phyloP scores from a whole-genome alignment of 176 grass and related monocot genomes.

The Rhynchospora tenuis region DNA sequence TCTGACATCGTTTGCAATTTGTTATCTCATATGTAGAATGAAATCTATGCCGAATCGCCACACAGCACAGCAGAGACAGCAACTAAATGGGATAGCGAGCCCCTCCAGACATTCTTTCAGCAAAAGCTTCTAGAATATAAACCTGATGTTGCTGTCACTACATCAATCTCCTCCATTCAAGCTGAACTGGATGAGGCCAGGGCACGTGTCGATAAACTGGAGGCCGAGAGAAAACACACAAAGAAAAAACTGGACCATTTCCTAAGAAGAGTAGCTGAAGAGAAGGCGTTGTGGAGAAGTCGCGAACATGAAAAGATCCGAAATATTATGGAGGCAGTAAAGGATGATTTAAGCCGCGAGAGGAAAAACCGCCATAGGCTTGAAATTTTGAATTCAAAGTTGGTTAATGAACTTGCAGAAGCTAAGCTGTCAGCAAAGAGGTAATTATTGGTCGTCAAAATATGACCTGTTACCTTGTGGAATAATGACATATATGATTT shows the following conservation, averaged over 20 bases:
- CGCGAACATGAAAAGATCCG: slow-evolving; percentile 54
- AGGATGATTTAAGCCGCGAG: slow-evolving; percentile 52
- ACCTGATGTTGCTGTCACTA: neutral
- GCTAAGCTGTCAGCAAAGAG: slow-evolving; percentile 38
- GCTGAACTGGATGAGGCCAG: slow-evolving; percentile 44
- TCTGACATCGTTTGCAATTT: neutral
- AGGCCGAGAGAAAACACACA: slow-evolving; percentile 41
- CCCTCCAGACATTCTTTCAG: slow-evolving; percentile 21
- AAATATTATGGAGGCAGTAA: slow-evolving; percentile 46
- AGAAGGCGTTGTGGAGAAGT: slow-evolving; percentile 53
- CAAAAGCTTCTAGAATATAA: slow-evolving; percentile 37
- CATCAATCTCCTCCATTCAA: slow-evolving; percentile 38
- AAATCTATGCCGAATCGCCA: slow-evolving; percentile 29
- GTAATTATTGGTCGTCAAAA: neutral
- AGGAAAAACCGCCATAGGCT: slow-evolving; percentile 39
- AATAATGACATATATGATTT: neutral
- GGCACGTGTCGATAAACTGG: slow-evolving; percentile 41
- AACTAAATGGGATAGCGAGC: slow-evolving; percentile 52
- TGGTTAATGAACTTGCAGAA: slow-evolving; percentile 55
- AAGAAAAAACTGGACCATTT: slow-evolving; percentile 57
- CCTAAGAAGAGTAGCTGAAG: slow-evolving; percentile 41
- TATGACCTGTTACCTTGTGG: neutral
- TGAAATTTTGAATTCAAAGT: slow-evolving; percentile 54
- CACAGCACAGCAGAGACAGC: slow-evolving; percentile 45
- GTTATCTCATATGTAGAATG: slow-evolving; percentile 27